Evolutionary conservation across 2,329 filamentous ascomycete genomes (phyloP).

Genomic region (Fusarium robinianum): DNA sequence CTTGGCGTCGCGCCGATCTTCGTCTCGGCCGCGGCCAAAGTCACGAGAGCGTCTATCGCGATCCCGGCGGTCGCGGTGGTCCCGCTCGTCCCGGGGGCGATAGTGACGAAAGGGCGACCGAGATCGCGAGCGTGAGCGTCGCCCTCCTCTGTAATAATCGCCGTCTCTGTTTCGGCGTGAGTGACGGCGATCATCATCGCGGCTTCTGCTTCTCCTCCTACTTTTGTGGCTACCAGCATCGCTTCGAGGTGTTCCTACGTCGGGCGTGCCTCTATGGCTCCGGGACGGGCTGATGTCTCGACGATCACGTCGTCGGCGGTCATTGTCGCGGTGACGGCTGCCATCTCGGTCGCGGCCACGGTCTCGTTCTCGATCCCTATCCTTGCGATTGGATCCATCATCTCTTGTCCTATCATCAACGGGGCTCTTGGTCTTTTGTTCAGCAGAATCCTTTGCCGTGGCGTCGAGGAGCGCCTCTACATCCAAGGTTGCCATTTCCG

Average conservation of each 20-base stretch:
- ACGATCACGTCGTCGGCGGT: slow-evolving; percentile 53
- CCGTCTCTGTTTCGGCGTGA: slow-evolving; percentile 75
- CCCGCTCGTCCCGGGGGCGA: slow-evolving; percentile 58
- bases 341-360: slow-evolving; percentile 59
- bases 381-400: slow-evolving; percentile 51
- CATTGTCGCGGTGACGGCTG: slow-evolving; percentile 60
- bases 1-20: slow-evolving; percentile 49
- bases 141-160: slow-evolving; percentile 65
- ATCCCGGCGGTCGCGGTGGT: slow-evolving; percentile 55
- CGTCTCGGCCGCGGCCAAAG: slow-evolving; percentile 59
- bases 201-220: slow-evolving; percentile 78
- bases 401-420: slow-evolving; percentile 58
- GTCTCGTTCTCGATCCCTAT: slow-evolving; percentile 60
- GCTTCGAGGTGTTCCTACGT: slow-evolving; percentile 71
- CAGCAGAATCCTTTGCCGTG: slow-evolving; percentile 66
- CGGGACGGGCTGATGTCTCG: slow-evolving; percentile 61
- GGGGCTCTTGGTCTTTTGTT: slow-evolving; percentile 51
- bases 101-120: slow-evolving; percentile 69
- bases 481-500: slow-evolving; percentile 61
- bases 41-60: slow-evolving; percentile 58
- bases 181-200: slow-evolving; percentile 74
- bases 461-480: slow-evolving; percentile 92
- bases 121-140: slow-evolving; percentile 69
- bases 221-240: slow-evolving; percentile 81
- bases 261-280: slow-evolving; percentile 54